Evolutionary conservation across 2,329 filamentous ascomycete genomes (phyloP), one percentile per base, ranked within the genome.

Genomic region (Alternaria sp.): DNA sequence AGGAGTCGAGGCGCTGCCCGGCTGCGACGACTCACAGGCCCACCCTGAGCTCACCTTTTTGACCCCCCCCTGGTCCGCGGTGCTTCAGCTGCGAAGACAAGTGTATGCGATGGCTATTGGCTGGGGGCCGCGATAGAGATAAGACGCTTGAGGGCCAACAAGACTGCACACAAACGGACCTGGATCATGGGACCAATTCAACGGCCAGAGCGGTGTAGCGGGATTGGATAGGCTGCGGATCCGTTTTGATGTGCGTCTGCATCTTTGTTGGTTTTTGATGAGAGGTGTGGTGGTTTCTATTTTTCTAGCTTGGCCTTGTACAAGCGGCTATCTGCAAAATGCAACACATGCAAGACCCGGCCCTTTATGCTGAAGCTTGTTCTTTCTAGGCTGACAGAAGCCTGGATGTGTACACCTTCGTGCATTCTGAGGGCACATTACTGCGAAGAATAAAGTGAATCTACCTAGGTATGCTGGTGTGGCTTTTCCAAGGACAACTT

Each of bases 81-180:
- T 55, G 54, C 59, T 62, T 62, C 55, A 62, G 60, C 60, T 62
- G 61, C 58, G 33, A 53, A 45, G 30, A 57, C 23, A 33, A 41
- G 21, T 54, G 18, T n/a, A 53, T 50, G 55, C 25, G 7, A 18
- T 25, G 30, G 53, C 61, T 12, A 69, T 69, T 69, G 67, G 67
- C 49, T 46, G 26, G 18, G 37, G 37, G 44, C 56, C 20, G 20
- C 21, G 37, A 53, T 63, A 37, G 54, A 67, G 67, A 69, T 69
- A 69, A 67, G 66, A 65, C 64, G 60, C 54, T 64, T 57, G 59
- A 41, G 51, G 21, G 58, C 50, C 30, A 62, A 28, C 44, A 65
- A 49, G 59, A 61, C 65, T 55, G 60, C 45, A 57, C 64, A 51
- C 61, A 59, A 57, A 51, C 58, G 62, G 49, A 61, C 45, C 55